A percentile compares a stretch with the other conserved stretches of the same genome.
Conservation (phyloP, 2,329 filamentous ascomycete genomes). For the Dissoconium aciculare region DNA sequence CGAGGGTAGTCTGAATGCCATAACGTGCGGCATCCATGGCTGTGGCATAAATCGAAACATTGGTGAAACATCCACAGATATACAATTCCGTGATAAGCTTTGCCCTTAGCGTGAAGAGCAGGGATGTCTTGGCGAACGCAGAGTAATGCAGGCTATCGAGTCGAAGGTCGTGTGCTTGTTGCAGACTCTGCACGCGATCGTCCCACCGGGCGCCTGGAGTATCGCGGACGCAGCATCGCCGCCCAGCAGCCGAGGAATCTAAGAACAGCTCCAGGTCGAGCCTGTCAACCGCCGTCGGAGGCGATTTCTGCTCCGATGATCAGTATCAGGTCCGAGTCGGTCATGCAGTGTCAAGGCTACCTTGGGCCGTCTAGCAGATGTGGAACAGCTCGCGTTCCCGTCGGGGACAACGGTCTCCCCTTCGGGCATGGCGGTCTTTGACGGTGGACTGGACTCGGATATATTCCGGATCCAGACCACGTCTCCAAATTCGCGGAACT, state of each 20-base stretch:
- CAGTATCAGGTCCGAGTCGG: too few species aligned
- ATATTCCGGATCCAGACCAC: slow-evolving; percentile 76
- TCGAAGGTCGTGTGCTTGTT: slow-evolving; percentile 37
- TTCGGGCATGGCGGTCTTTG: too few species aligned
- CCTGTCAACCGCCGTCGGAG: too few species aligned
- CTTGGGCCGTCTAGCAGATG: too few species aligned
- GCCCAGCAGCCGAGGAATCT: slow-evolving; percentile 23
- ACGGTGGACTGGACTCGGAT: too few species aligned
- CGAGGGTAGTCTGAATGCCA: slow-evolving; percentile 70
- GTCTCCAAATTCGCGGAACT: slow-evolving; percentile 57
- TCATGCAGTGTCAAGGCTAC: too few species aligned
- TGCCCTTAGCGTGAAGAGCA: slow-evolving; percentile 66
- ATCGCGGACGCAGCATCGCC: slow-evolving; percentile 29
- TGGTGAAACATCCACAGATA: slow-evolving; percentile 73
- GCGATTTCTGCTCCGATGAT: too few species aligned
- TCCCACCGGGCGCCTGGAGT: slow-evolving; percentile 37
- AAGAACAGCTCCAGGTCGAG: slow-evolving; percentile 35
- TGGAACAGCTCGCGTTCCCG: too few species aligned
- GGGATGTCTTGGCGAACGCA: slow-evolving; percentile 58
- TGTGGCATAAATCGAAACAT: slow-evolving; percentile 80
- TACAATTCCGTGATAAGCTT: slow-evolving; percentile 80
- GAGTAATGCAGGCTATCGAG: slow-evolving; percentile 71
- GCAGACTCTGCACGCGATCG: slow-evolving; percentile 33
- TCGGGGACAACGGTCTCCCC: too few species aligned
- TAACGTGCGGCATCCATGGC: slow-evolving; percentile 79